Conservation (phyloP, 768 basidiomycete genomes). For the Lactarius pseudohatsudake region DNA sequence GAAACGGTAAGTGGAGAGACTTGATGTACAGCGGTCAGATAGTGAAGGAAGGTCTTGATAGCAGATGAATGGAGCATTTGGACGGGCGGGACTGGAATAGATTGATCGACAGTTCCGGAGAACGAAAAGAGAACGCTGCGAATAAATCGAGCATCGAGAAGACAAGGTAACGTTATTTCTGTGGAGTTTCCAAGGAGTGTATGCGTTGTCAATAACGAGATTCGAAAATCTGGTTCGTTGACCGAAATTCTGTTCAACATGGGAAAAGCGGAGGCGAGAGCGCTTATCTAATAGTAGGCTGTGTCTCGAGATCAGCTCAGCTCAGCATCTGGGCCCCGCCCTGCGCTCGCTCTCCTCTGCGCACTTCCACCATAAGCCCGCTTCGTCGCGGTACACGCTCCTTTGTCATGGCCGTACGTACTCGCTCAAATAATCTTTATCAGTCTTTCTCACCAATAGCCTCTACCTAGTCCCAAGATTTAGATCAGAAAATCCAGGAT, state of each 20-base stretch:
- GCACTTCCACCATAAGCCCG: conserved; percentile 18
- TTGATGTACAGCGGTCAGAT: conserved; percentile 37
- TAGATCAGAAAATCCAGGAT: conserved; percentile 93
- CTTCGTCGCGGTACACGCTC: conserved; percentile 13
- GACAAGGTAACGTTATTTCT: conserved; percentile 34
- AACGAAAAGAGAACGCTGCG: conserved; percentile 54
- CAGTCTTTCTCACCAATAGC: conserved; percentile 13
- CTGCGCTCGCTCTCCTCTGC: conserved; percentile 5
- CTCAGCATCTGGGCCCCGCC: conserved; percentile 13
- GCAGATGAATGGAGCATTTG: conserved; percentile 52
- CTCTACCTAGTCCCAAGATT: conserved; percentile 45
- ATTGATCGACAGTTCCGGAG: conserved; percentile 52
- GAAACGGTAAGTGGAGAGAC: conserved; percentile 2
- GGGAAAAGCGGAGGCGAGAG: conserved; percentile 12
- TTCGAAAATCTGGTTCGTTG: conserved; percentile 42
- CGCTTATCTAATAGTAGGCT: conserved; percentile 26
- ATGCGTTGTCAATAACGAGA: conserved; percentile 51
- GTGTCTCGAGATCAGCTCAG: conserved; percentile 11
- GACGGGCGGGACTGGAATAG: conserved; percentile 38
- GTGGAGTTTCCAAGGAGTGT: conserved; percentile 40
- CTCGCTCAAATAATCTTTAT: not conserved
- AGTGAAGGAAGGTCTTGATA: conserved; percentile 48
- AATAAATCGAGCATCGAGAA: conserved; percentile 50
- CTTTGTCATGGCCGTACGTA: conserved; percentile 24
- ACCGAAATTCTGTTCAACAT: conserved; percentile 42